phyloP scores from a whole-genome alignment of 306 rosid species.

The Cyclanthera cordifolia region DNA sequence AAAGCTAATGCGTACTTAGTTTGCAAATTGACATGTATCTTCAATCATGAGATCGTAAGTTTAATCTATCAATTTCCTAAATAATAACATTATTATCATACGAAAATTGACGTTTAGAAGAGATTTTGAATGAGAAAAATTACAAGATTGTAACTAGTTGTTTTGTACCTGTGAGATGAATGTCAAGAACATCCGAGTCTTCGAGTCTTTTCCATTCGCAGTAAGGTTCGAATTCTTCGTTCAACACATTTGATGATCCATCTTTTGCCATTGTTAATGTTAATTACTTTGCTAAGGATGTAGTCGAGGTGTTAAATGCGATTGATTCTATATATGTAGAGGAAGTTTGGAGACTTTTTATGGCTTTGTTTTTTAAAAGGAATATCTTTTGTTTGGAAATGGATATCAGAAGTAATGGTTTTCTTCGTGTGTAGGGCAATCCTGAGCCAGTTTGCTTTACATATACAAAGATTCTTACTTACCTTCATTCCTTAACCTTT shows the following conservation, averaged over 20 bases:
- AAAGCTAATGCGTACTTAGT: too few relatives aligned
- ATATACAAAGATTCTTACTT: constrained; percentile 3
- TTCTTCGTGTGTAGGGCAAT: constrained; percentile 8
- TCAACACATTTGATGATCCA: background rate
- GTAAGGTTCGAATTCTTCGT: constrained; percentile 25
- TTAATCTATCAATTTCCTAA: too few relatives aligned
- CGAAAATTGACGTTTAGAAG: background rate
- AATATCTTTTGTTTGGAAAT: background rate
- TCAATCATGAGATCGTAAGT: too few relatives aligned
- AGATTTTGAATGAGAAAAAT: too few relatives aligned
- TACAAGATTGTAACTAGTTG: too few relatives aligned
- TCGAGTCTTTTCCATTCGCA: constrained; percentile 24
- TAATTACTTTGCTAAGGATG: too few relatives aligned
- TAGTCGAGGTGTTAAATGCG: background rate
- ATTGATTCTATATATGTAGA: background rate
- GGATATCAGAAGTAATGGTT: background rate
- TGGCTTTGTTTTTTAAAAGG: background rate
- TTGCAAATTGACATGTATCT: too few relatives aligned
- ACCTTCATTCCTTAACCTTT: constrained; percentile 2
- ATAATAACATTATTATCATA: too few relatives aligned
- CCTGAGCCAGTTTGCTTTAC: background rate
- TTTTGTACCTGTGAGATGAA: constrained; percentile 27
- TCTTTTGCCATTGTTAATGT: background rate
- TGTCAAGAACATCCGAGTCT: constrained; percentile 24
- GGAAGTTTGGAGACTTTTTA: background rate